Evolutionary conservation across 495 filamentous ascomycete genomes (phyloP).

Genomic region (Clohesyomyces aquaticus): DNA sequence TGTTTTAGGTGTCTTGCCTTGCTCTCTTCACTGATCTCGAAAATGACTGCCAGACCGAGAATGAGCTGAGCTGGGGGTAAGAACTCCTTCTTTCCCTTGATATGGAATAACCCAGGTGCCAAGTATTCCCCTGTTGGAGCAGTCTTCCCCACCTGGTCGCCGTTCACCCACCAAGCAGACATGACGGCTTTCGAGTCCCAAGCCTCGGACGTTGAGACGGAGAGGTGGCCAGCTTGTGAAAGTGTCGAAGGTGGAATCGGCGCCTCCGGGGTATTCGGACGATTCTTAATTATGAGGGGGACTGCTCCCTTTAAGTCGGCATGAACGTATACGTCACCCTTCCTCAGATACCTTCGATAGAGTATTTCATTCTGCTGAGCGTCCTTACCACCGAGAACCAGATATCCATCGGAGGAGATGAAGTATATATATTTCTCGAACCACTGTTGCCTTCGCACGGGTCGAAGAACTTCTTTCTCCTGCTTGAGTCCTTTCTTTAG

Average conservation of each 20-base stretch:
- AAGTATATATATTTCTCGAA: slow-evolving; percentile 97
- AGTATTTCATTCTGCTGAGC: slow-evolving; percentile 88
- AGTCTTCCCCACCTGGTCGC: slow-evolving; percentile 85
- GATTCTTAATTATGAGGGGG: slow-evolving; percentile 84
- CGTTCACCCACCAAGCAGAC: slow-evolving; percentile 91
- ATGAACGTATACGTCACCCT: slow-evolving; percentile 89
- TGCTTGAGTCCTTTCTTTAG: slow-evolving; percentile 85
- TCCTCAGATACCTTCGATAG: slow-evolving; percentile 80
- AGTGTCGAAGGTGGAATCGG: slow-evolving; percentile 91
- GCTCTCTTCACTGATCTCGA: slow-evolving; percentile 87
- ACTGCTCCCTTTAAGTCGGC: slow-evolving; percentile 87
- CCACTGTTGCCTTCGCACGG: slow-evolving; percentile 81
- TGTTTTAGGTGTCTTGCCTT: slow-evolving; percentile 77
- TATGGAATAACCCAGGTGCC: slow-evolving; percentile 72
- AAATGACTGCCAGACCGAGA: slow-evolving; percentile 84
- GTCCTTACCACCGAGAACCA: slow-evolving; percentile 85
- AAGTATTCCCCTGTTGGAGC: slow-evolving; percentile 78
- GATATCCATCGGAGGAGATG: slow-evolving; percentile 92
- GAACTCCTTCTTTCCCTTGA: slow-evolving; percentile 85
- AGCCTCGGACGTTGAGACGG: slow-evolving; percentile 79
- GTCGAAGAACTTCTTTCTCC: slow-evolving; percentile 86
- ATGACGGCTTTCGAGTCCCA: slow-evolving; percentile 97
- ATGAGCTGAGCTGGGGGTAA: slow-evolving; percentile 86
- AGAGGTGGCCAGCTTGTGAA: slow-evolving; percentile 83
- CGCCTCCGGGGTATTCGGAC: slow-evolving; percentile 68